A percentile compares a stretch with the other conserved stretches of the same genome.
These are phyloP conservation scores for Eucalyptus curtisii DNA, from an alignment of 345 rosid genomes.

Conservation along the genomic window DNA sequence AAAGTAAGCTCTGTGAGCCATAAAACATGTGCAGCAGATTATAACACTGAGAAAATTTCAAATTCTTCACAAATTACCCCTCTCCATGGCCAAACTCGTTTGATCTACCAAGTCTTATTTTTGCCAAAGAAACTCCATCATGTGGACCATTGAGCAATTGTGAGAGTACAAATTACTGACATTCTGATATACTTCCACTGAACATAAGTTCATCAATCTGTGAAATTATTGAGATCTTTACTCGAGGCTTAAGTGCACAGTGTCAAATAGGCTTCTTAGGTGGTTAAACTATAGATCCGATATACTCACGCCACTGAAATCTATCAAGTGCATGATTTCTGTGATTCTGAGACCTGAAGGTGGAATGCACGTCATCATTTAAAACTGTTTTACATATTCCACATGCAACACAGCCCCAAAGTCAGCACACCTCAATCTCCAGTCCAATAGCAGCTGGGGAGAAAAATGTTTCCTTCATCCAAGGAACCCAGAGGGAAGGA, in stretches of 20 bases:
- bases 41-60: not conserved
- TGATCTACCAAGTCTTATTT: not conserved
- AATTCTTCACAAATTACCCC: not conserved
- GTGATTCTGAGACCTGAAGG: not conserved
- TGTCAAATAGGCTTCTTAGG: not conserved
- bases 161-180: not conserved
- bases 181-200: not conserved
- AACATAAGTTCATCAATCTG: not conserved
- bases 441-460: not conserved
- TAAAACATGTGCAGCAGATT: not conserved
- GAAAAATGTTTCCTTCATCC: not conserved
- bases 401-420: not conserved
- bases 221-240: not conserved
- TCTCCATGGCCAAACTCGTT: not conserved
- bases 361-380: not conserved
- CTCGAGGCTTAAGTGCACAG: not conserved
- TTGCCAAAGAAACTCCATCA: not conserved
- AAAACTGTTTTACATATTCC: not conserved
- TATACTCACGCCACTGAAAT: not conserved
- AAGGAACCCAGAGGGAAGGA: not conserved
- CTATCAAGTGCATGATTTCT: not conserved
- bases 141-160: not conserved
- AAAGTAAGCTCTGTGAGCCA: not conserved
- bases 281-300: not conserved
- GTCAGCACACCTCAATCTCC: not conserved